A percentile compares a stretch with the other conserved stretches of the same genome.
Evolutionary conservation across 768 basidiomycete species (phyloP).

Genomic region (Amanita fuliginea): DNA sequence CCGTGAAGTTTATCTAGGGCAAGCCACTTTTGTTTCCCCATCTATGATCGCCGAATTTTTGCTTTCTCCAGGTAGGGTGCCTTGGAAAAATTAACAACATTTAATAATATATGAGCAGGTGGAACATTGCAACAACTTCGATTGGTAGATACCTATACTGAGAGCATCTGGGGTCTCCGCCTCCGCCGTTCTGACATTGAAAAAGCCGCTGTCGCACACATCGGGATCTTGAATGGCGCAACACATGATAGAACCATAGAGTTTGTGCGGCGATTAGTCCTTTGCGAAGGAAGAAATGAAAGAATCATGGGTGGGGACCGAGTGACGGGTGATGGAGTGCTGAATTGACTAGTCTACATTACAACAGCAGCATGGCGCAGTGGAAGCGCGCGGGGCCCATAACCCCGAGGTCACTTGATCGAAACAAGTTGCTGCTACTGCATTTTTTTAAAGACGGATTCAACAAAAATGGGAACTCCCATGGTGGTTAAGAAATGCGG

Average conservation of each 20-base stretch:
- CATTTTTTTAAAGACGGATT: slow-evolving; percentile 2
- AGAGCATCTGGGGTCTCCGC: slow-evolving; percentile 49
- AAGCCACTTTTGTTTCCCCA: slow-evolving; percentile 35
- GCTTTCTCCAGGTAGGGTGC: slow-evolving; percentile 8
- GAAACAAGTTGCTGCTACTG: slow-evolving; percentile 51
- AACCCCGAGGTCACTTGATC: slow-evolving; percentile 59
- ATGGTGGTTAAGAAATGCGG: too few relatives aligned
- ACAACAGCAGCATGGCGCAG: slow-evolving; percentile 44
- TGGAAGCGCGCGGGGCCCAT: slow-evolving; percentile 49
- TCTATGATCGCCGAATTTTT: slow-evolving; percentile 24
- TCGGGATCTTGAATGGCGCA: neutral
- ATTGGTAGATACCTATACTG: slow-evolving; percentile 42
- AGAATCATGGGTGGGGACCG: slow-evolving; percentile 44
- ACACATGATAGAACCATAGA: slow-evolving; percentile 11
- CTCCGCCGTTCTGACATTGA: slow-evolving; percentile 39
- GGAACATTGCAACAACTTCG: slow-evolving; percentile 22
- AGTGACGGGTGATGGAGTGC: slow-evolving; percentile 11
- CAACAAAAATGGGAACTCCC: too few relatives aligned
- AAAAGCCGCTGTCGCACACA: slow-evolving; percentile 16
- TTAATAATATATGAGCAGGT: slow-evolving; percentile 6
- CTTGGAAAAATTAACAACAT: neutral
- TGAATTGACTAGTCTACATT: neutral
- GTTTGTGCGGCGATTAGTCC: slow-evolving; percentile 27
- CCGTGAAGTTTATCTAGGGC: slow-evolving; percentile 34
- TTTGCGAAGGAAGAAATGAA: slow-evolving; percentile 41